A percentile compares a stretch with the other conserved stretches of the same genome.
Conservation (phyloP, 2,329 filamentous ascomycete genomes). For the Neofusicoccum umdonicola region DNA sequence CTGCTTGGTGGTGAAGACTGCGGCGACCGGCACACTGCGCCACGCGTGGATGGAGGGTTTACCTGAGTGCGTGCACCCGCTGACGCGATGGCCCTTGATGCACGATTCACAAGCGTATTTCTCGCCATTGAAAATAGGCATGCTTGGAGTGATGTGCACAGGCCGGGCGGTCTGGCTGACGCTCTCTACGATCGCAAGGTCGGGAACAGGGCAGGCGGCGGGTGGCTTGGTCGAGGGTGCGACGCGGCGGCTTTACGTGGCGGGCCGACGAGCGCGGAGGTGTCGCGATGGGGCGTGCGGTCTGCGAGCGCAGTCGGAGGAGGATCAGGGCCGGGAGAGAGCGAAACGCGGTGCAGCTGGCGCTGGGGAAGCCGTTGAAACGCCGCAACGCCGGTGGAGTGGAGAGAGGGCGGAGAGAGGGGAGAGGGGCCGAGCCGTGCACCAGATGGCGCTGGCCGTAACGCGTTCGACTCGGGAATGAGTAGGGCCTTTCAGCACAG, state of each 20-base stretch:
- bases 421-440: constrained; percentile 34
- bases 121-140: constrained; percentile 68
- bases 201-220: background rate
- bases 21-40: background rate
- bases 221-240: background rate
- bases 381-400: constrained; percentile 29
- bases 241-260: background rate
- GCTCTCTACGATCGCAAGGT: constrained; percentile 6
- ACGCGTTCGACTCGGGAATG: constrained; percentile 35
- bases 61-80: constrained; percentile 96
- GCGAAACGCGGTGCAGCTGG: constrained; percentile 4
- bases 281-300: background rate
- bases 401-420: constrained; percentile 20
- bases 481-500: constrained; percentile 34
- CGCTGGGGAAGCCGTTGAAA: constrained; percentile 30
- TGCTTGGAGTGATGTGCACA: constrained; percentile 25
- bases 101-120: constrained; percentile 98
- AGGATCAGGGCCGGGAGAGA: background rate
- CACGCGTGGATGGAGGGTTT: constrained; percentile 33
- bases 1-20: background rate
- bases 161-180: constrained; percentile 18
- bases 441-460: constrained; percentile 42
- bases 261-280: background rate
- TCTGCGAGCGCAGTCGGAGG: background rate
- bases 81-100: constrained; percentile 96